A percentile compares a stretch with the other conserved stretches of the same genome.
These are phyloP conservation scores for Termitomyces sp. DNA, from an alignment of 768 basidiomycete genomes.

Conservation along the genomic window DNA sequence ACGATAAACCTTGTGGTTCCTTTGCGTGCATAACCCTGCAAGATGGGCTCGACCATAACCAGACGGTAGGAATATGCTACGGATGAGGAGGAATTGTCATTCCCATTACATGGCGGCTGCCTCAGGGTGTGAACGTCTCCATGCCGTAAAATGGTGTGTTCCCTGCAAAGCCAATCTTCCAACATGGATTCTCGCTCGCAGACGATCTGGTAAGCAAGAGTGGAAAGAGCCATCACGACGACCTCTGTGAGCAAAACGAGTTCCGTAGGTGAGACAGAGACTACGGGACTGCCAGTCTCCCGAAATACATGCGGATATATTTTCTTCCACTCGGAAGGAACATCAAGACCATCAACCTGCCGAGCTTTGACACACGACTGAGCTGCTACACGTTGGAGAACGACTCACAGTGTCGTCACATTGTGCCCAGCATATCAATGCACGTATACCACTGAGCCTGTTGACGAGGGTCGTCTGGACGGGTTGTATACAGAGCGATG, in stretches of 20 bases:
- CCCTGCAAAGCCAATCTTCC: slow-evolving; percentile 40
- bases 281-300: slow-evolving; percentile 3
- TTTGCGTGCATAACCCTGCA: slow-evolving; percentile 59
- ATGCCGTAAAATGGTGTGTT: slow-evolving; percentile 48
- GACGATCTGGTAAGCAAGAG: slow-evolving; percentile 45
- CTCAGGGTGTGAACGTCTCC: slow-evolving; percentile 36
- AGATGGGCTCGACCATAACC: slow-evolving; percentile 64
- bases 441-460: not conserved
- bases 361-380: slow-evolving; percentile 2
- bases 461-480: slow-evolving; percentile 1
- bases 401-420: slow-evolving; percentile 35
- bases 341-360: slow-evolving; percentile 31
- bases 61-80: slow-evolving; percentile 40
- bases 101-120: slow-evolving; percentile 19
- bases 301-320: slow-evolving; percentile 34
- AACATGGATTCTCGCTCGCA: slow-evolving; percentile 30
- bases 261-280: slow-evolving; percentile 25
- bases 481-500: slow-evolving; percentile 17
- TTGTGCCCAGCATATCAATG: slow-evolving; percentile 31
- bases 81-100: slow-evolving; percentile 12
- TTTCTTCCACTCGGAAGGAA: slow-evolving; percentile 41
- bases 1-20: slow-evolving; percentile 54
- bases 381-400: slow-evolving; percentile 7
- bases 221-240: slow-evolving; percentile 48
- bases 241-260: slow-evolving; percentile 46